A percentile compares a stretch with the other conserved stretches of the same genome.
Conservation (phyloP, 345 rosid species). For the Excoecaria cochinchinensis region DNA sequence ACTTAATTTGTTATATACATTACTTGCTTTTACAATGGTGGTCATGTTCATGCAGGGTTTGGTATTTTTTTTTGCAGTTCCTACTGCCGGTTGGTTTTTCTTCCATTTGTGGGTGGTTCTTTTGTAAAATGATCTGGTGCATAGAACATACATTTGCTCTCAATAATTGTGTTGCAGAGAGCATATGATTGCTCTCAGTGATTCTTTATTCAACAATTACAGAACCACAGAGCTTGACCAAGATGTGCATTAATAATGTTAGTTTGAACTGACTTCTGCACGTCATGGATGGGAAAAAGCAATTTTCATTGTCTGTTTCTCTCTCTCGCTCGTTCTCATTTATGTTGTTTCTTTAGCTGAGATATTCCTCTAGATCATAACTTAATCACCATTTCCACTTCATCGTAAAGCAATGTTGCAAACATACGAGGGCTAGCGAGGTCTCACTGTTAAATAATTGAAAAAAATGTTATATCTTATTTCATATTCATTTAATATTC, state of each 20-base stretch:
- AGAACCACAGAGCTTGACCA: neutral
- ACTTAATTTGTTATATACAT: slow-evolving; percentile 10
- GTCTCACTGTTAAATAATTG: neutral
- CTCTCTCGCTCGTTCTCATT: neutral
- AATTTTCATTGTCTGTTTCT: neutral
- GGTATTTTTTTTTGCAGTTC: slow-evolving; percentile 26
- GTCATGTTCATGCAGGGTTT: slow-evolving; percentile 23
- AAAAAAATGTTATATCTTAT: neutral
- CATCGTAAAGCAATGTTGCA: neutral
- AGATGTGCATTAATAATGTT: neutral
- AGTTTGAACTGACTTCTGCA: neutral
- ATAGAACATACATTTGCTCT: slow-evolving; percentile 21
- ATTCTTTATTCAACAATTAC: too few relatives aligned
- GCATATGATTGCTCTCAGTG: slow-evolving; percentile 9
- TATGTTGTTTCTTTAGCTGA: neutral
- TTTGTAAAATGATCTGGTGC: slow-evolving; percentile 32
- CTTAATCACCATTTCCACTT: neutral
- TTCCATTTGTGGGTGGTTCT: slow-evolving; percentile 28
- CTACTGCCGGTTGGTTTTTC: slow-evolving; percentile 28
- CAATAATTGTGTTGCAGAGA: slow-evolving; percentile 21
- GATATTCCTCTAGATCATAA: neutral
- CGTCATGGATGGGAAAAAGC: slow-evolving; percentile 1
- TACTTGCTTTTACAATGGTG: slow-evolving; percentile 13
- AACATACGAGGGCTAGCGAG: neutral
- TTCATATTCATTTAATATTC: neutral